A percentile compares a stretch with the other conserved stretches of the same genome.
These are phyloP conservation scores for Tulasnella sp. DNA, from an alignment of 768 basidiomycete genomes.

Conservation along the genomic window DNA sequence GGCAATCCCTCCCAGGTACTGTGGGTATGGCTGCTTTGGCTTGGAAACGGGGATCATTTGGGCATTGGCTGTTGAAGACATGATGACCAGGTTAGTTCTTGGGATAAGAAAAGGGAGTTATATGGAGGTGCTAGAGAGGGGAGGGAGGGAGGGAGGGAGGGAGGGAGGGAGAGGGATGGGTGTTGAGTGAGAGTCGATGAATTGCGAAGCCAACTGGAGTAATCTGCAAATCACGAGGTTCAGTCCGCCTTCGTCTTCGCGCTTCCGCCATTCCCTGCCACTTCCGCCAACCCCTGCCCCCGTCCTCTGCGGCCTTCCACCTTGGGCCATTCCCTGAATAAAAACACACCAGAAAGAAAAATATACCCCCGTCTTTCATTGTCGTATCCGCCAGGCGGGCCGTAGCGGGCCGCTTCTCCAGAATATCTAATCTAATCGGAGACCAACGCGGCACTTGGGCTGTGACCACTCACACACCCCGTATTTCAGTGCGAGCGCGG, in stretches of 20 bases:
- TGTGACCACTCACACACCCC: background rate
- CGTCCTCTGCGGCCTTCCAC: background rate
- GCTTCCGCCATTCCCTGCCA: background rate
- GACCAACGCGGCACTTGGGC: background rate
- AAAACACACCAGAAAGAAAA: background rate
- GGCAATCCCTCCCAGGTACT: conserved; percentile 79
- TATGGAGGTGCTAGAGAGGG: background rate
- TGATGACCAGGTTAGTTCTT: conserved; percentile 9
- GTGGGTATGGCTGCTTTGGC: conserved; percentile 71
- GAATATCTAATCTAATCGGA: background rate
- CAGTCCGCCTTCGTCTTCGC: background rate
- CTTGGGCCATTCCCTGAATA: background rate
- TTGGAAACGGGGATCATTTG: conserved; percentile 5
- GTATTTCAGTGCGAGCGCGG: background rate
- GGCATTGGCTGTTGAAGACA: conserved; percentile 12
- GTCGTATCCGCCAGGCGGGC: background rate
- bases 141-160: background rate
- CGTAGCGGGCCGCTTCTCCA: background rate
- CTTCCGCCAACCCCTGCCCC: background rate
- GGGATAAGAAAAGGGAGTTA: background rate
- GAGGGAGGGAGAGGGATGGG: background rate
- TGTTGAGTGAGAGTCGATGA: background rate
- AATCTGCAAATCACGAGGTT: background rate
- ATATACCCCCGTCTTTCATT: background rate
- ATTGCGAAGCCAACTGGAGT: conserved; percentile 2